phyloP scores from a whole-genome alignment of 495 filamentous ascomycete genomes.

The Astrothelium subdiscretum region DNA sequence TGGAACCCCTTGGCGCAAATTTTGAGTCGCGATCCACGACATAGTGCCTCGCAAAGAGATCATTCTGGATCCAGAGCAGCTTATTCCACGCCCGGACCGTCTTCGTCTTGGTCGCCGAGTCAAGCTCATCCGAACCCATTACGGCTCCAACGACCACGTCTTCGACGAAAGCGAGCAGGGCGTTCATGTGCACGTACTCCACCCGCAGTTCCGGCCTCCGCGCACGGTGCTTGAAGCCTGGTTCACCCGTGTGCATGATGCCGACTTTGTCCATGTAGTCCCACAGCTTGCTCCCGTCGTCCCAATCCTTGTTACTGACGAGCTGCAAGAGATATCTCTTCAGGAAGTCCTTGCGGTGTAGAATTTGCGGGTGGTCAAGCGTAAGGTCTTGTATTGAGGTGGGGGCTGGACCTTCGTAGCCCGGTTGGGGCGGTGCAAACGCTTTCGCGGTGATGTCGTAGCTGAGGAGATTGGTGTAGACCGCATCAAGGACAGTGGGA shows the following conservation, averaged over 20 bases:
- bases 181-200: conserved; percentile 66
- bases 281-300: conserved; percentile 10
- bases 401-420: conserved; percentile 20
- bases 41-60: conserved; percentile 68
- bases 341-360: conserved; percentile 30
- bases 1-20: neutral
- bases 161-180: conserved; percentile 55
- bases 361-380: conserved; percentile 31
- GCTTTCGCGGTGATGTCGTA: conserved; percentile 33
- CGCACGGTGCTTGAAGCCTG: conserved; percentile 28
- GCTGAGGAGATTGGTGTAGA: conserved; percentile 29
- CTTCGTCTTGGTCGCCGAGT: conserved; percentile 51
- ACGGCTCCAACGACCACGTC: conserved; percentile 65
- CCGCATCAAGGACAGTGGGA: conserved; percentile 26
- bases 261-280: conserved; percentile 10
- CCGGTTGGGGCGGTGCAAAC: conserved; percentile 31
- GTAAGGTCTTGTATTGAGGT: conserved; percentile 17
- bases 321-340: conserved; percentile 24
- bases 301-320: conserved; percentile 14
- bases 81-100: conserved; percentile 53
- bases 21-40: conserved; percentile 22
- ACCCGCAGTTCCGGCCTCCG: conserved; percentile 53
- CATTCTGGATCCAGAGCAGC: conserved; percentile 65
- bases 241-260: conserved; percentile 45
- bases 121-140: conserved; percentile 53